phyloP scores from a whole-genome alignment of 2,329 filamentous ascomycete species.

The Myriangium duriaei region DNA sequence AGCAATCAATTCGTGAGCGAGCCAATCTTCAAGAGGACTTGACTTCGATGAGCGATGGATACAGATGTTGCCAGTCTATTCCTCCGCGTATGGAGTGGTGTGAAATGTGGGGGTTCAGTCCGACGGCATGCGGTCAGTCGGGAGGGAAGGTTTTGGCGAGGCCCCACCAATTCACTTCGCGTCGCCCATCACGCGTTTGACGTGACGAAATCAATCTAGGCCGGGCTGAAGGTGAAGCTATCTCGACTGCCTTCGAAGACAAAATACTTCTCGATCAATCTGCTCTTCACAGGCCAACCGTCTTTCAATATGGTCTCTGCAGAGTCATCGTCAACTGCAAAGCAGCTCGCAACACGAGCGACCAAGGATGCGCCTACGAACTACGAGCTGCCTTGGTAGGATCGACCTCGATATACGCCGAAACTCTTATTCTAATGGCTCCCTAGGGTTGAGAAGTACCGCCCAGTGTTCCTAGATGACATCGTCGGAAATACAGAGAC shows the following conservation, averaged over 20 bases:
- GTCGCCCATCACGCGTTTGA: conserved; percentile 3
- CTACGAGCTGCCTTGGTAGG: conserved; percentile 71
- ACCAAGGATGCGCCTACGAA: conserved; percentile 29
- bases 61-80: too few relatives aligned
- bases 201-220: not conserved
- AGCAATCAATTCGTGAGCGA: too few relatives aligned
- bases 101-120: too few relatives aligned
- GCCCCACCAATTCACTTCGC: not conserved
- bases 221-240: too few relatives aligned
- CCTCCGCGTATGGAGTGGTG: too few relatives aligned
- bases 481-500: conserved; percentile 97
- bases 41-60: too few relatives aligned
- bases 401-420: conserved; percentile 5
- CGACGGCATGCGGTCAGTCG: too few relatives aligned
- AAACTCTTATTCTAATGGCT: conserved; percentile 8
- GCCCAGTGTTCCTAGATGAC: conserved; percentile 88
- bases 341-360: conserved; percentile 28
- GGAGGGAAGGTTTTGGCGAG: not conserved
- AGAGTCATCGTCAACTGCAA: conserved; percentile 27
- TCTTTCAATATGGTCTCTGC: conserved; percentile 33
- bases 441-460: conserved; percentile 94
- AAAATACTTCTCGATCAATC: not conserved
- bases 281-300: too few relatives aligned
- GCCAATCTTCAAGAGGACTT: too few relatives aligned
- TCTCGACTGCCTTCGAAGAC: not conserved